Conservation (phyloP, 306 rosid genomes). For the Clitoria ternatea region DNA sequence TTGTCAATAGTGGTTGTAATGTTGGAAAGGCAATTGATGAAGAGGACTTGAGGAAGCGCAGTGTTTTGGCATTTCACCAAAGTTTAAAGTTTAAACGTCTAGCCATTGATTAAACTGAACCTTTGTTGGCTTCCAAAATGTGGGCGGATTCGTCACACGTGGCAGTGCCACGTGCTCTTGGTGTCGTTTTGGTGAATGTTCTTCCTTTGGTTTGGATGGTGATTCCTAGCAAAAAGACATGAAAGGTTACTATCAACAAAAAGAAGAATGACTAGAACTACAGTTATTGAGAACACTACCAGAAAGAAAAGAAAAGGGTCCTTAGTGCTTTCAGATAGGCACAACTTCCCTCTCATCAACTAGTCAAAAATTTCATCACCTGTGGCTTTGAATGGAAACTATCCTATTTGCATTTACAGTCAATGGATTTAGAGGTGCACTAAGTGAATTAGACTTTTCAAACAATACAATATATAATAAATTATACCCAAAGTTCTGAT, state of each 20-base stretch:
- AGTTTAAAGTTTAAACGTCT: conserved; percentile 41
- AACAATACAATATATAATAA: too few species aligned
- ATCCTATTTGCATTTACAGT: conserved; percentile 22
- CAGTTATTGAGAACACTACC: neutral
- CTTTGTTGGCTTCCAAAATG: conserved; percentile 23
- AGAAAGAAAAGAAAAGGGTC: too few species aligned
- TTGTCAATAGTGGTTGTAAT: conserved; percentile 35
- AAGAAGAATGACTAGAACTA: conserved; percentile 37
- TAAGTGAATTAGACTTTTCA: conserved; percentile 25
- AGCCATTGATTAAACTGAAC: conserved; percentile 18
- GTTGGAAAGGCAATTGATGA: conserved; percentile 33
- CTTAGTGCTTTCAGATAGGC: conserved; percentile 45
- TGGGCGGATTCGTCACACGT: conserved; percentile 26
- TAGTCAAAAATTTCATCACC: conserved; percentile 39
- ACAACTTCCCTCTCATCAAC: conserved; percentile 37
- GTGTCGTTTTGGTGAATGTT: conserved; percentile 34
- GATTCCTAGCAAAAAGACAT: conserved; percentile 37
- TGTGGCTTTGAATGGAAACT: conserved; percentile 30
- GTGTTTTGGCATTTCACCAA: conserved; percentile 26
- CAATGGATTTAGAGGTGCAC: conserved; percentile 11
- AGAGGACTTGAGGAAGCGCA: neutral
- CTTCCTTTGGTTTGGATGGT: conserved; percentile 18
- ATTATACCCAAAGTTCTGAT: too few species aligned
- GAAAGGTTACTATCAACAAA: conserved; percentile 37
- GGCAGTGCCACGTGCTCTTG: conserved; percentile 31